Percentiles rank a stretch among this genome's conserved stretches.
These are phyloP conservation scores for Epichloe glyceriae DNA, from an alignment of 2,329 filamentous ascomycete species.

Conservation along the genomic window DNA sequence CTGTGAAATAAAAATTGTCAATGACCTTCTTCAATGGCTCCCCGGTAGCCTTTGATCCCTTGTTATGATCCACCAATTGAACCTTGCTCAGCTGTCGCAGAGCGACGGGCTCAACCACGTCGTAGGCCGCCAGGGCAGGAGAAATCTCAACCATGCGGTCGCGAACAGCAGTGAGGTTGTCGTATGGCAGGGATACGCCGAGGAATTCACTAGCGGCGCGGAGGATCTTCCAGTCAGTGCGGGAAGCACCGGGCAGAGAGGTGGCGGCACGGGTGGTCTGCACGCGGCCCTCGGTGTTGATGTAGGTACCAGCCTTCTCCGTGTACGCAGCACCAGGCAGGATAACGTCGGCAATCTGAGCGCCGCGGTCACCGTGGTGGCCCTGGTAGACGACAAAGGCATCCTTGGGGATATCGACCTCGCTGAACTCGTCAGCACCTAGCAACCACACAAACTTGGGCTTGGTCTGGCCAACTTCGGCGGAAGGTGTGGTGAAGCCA, in stretches of 20 bases:
- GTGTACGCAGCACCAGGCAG: slow-evolving; percentile 93
- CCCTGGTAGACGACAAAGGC: slow-evolving; percentile 97
- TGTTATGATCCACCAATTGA: slow-evolving; percentile 93
- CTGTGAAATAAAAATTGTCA: slow-evolving; percentile 97
- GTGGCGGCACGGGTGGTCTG: slow-evolving; percentile 89
- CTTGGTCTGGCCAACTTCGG: slow-evolving; percentile 67
- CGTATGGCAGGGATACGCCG: slow-evolving; percentile 75
- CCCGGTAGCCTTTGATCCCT: slow-evolving; percentile 63
- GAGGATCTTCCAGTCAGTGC: slow-evolving; percentile 98
- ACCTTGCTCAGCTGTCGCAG: slow-evolving; percentile 73
- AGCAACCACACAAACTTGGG: slow-evolving; percentile 96
- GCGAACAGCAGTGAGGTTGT: slow-evolving; percentile 77
- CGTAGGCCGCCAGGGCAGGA: slow-evolving; percentile 78
- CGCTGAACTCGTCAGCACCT: slow-evolving; percentile 80
- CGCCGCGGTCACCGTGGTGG: slow-evolving; percentile 89
- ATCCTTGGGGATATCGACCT: slow-evolving; percentile 81
- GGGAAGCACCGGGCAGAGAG: slow-evolving; percentile 73
- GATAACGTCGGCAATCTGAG: slow-evolving; percentile 84
- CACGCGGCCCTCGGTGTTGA: slow-evolving; percentile 95
- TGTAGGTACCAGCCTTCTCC: slow-evolving; percentile 88
- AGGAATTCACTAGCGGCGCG: slow-evolving; percentile 88
- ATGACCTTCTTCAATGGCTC: slow-evolving; percentile 71
- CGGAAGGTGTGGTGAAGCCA: slow-evolving; percentile 79
- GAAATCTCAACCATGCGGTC: slow-evolving; percentile 94
- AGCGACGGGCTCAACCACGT: slow-evolving; percentile 73